These are phyloP conservation scores for Tetraselmis striata DNA, from an alignment of 139 green algal genomes.

Conservation along the genomic window DNA sequence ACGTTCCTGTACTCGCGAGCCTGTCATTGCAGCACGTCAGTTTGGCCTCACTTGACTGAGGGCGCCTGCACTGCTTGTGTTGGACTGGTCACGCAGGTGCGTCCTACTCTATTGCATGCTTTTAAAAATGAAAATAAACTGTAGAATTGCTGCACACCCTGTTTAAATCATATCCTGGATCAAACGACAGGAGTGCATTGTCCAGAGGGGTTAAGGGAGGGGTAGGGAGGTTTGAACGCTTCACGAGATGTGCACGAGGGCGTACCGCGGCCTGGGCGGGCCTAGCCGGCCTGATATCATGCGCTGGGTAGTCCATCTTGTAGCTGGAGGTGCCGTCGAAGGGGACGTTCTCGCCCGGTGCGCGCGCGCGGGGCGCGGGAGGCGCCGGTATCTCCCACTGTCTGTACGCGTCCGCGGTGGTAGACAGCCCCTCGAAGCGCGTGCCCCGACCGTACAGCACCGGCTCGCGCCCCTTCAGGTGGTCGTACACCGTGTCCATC, in stretches of 20 bases:
- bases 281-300: neutral
- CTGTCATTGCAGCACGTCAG: neutral
- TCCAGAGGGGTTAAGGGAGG: too few relatives aligned
- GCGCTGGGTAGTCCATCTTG: constrained; percentile 11
- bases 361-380: too few relatives aligned
- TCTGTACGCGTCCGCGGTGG: neutral
- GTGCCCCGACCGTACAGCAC: neutral
- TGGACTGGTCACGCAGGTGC: too few relatives aligned
- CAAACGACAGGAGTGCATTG: too few relatives aligned
- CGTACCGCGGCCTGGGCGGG: neutral
- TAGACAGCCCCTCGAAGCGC: neutral
- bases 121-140: too few relatives aligned
- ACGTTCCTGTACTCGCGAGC: neutral
- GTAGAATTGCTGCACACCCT: too few relatives aligned
- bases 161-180: too few relatives aligned
- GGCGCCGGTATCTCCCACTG: neutral
- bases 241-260: too few relatives aligned
- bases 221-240: too few relatives aligned
- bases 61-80: too few relatives aligned
- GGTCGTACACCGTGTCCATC: neutral
- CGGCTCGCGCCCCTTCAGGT: neutral
- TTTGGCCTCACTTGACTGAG: too few relatives aligned
- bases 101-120: too few relatives aligned
- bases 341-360: constrained; percentile 8
- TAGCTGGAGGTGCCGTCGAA: constrained; percentile 17